A percentile compares a stretch with the other conserved stretches of the same genome.
These are phyloP conservation scores for Scutellaria minor DNA, from an alignment of 257 asterid genomes.

Conservation along the genomic window DNA sequence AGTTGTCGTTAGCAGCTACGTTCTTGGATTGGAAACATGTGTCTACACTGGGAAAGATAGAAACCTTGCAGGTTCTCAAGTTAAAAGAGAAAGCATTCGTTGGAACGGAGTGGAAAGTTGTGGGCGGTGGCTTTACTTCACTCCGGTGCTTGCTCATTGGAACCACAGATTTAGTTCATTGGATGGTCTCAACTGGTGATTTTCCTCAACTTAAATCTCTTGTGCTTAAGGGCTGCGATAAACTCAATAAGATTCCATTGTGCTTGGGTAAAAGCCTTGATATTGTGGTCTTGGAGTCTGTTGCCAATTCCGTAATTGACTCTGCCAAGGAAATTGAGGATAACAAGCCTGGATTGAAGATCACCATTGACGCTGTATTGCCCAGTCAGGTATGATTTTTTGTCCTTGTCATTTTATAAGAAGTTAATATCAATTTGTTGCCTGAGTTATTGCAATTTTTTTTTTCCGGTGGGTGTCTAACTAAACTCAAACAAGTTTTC, in stretches of 20 bases:
- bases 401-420: no score
- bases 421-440: no score
- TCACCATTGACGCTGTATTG: constrained; percentile 30
- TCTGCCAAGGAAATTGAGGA: constrained; percentile 19
- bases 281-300: constrained; percentile 31
- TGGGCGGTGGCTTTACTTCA: background rate
- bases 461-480: no score
- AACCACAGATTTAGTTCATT: constrained; percentile 30
- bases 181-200: constrained; percentile 37
- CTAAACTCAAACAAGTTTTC: no score
- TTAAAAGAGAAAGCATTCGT: constrained; percentile 49
- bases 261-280: constrained; percentile 34
- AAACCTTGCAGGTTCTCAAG: constrained; percentile 42
- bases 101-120: constrained; percentile 40
- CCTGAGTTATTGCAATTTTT: no score
- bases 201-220: constrained; percentile 44
- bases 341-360: constrained; percentile 26
- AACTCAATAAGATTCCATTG: constrained; percentile 36
- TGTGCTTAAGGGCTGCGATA: constrained; percentile 36
- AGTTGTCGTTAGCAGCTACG: constrained; percentile 35
- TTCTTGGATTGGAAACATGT: constrained; percentile 41
- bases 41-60: constrained; percentile 36
- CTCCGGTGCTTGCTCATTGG: constrained; percentile 44
- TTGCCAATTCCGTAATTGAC: background rate
- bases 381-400: no score